A percentile compares a stretch with the other conserved stretches of the same genome.
Conservation (phyloP, 345 rosid genomes). For the Gossypium herbaceum region DNA sequence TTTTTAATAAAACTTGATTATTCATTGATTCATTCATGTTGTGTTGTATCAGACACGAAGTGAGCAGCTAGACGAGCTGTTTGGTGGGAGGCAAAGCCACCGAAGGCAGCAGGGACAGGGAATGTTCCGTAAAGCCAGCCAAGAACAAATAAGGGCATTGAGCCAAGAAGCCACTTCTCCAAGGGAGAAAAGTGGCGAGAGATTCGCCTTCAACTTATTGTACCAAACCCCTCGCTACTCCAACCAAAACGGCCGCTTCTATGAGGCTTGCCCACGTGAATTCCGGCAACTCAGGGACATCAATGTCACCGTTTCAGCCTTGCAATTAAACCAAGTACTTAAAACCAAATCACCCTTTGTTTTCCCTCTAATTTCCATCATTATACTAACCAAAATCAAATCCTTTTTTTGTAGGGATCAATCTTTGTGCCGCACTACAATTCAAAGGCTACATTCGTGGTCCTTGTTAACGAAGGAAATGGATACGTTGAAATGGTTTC, state of each 20-base stretch:
- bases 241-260: constrained; percentile 14
- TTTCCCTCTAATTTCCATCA: not conserved
- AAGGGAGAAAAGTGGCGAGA: not conserved
- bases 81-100: not conserved
- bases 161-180: not conserved
- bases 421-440: constrained; percentile 16
- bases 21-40: not conserved
- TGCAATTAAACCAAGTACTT: not conserved
- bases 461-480: not conserved
- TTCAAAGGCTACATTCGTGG: not conserved
- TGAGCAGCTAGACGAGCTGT: not conserved
- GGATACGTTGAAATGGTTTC: constrained; percentile 6
- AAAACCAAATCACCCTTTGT: not conserved
- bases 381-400: not conserved
- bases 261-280: not conserved
- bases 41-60: not conserved
- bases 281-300: constrained; percentile 7
- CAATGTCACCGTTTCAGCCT: not conserved
- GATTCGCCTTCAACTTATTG: not conserved
- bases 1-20: not conserved
- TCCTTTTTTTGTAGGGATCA: constrained; percentile 3
- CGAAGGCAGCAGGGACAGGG: not conserved
- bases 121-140: not conserved
- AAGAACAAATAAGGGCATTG: constrained; percentile 1
- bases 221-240: not conserved